Percentiles rank a stretch among this genome's conserved stretches.
Evolutionary conservation across 257 asterid genomes (phyloP).

Genomic region (Ajuga chamaepitys): DNA sequence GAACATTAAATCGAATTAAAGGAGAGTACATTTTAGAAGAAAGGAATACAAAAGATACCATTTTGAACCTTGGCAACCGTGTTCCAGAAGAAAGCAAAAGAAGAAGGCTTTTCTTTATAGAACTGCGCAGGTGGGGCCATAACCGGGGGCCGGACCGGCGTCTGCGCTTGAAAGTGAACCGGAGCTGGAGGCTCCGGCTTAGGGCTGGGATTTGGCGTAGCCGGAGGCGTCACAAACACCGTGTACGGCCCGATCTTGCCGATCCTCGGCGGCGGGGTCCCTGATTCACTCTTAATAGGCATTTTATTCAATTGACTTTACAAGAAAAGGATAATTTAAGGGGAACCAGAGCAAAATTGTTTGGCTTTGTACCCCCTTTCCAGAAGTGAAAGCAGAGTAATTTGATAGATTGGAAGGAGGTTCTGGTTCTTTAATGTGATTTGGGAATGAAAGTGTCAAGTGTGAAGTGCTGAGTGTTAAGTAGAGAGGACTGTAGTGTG

Average conservation of each 20-base stretch:
- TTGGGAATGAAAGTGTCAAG: not conserved
- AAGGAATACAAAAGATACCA: conserved; percentile 33
- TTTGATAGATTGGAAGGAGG: conserved; percentile 24
- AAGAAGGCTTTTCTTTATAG: conserved; percentile 36
- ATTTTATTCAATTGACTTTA: not conserved
- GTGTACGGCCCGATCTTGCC: conserved; percentile 99
- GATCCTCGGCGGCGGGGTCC: conserved; percentile 73
- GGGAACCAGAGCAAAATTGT: not conserved
- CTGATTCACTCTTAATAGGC: conserved; percentile 35
- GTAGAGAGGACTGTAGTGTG: not conserved
- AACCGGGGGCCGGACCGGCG: conserved; percentile 60
- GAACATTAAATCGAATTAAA: not conserved
- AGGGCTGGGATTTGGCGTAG: conserved; percentile 43
- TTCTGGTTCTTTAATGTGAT: not conserved
- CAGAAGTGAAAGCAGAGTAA: not conserved
- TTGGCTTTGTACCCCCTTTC: not conserved
- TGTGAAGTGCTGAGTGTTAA: not conserved
- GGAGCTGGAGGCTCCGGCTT: conserved; percentile 39
- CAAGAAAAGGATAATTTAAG: not conserved
- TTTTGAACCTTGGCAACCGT: conserved; percentile 76
- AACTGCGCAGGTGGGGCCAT: conserved; percentile 93
- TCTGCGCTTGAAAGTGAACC: conserved; percentile 25
- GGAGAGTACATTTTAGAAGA: not conserved
- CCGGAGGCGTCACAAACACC: conserved; percentile 87
- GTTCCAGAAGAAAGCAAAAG: conserved; percentile 74